phyloP scores from a whole-genome alignment of 257 asterid species.

The Striga asiatica region DNA sequence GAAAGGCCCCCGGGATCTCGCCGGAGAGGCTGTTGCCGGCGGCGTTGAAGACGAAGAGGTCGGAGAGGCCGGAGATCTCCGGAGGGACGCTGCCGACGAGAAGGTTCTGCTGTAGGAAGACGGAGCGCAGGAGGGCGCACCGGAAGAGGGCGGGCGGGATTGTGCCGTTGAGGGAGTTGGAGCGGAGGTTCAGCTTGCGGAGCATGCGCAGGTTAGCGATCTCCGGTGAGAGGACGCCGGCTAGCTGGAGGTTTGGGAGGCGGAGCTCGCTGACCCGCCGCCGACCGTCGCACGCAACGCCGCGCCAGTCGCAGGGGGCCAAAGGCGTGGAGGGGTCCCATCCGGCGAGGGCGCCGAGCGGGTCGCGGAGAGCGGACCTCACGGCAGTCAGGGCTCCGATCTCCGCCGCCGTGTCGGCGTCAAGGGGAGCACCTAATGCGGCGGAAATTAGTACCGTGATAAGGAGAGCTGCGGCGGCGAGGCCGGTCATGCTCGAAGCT shows the following conservation, averaged over 20 bases:
- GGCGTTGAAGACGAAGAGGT: constrained; percentile 28
- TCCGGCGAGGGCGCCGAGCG: constrained; percentile 32
- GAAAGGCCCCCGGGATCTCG: constrained; percentile 30
- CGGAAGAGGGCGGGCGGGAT: constrained; percentile 41
- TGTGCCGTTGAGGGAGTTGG: constrained; percentile 40
- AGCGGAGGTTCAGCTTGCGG: constrained; percentile 51
- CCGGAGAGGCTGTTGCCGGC: constrained; percentile 47
- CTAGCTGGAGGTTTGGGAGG: constrained; percentile 41
- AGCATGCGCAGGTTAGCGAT: constrained; percentile 45
- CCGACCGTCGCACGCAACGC: constrained; percentile 30
- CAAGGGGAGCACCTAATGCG: constrained; percentile 12
- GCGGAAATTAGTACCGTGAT: constrained; percentile 14
- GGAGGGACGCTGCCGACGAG: constrained; percentile 38
- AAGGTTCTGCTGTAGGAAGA: constrained; percentile 37
- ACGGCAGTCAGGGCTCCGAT: constrained; percentile 41
- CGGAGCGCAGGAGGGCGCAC: constrained; percentile 37
- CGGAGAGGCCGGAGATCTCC: constrained; percentile 36
- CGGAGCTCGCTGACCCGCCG: constrained; percentile 44
- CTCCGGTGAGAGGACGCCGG: constrained; percentile 37
- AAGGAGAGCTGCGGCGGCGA: constrained; percentile 15
- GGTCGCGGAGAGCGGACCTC: constrained; percentile 40
- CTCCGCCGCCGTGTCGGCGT: constrained; percentile 28
- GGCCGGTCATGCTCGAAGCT: constrained; percentile 13
- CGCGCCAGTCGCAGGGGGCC: constrained; percentile 79
- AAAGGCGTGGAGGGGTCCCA: constrained; percentile 46